Evolutionary conservation across 2,329 filamentous ascomycete species (phyloP).

Genomic region (Ceratocystis colombiana): DNA sequence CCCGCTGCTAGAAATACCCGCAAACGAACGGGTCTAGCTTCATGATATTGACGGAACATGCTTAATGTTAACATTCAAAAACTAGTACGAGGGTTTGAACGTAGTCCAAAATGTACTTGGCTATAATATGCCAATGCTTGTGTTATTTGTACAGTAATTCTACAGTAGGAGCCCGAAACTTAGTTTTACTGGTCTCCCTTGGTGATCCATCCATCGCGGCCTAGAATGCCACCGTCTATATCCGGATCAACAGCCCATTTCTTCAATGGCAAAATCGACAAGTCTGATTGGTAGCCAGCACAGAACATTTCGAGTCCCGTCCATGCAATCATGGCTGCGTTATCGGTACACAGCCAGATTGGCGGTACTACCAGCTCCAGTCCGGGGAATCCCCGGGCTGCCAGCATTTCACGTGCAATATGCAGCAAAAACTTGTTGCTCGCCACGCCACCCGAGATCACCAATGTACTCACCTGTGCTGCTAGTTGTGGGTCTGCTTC

Average conservation of each 20-base stretch:
- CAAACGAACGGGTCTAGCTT: slow-evolving; percentile 21
- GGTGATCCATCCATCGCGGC: slow-evolving; percentile 41
- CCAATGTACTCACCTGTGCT: slow-evolving; percentile 49
- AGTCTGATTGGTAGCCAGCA: slow-evolving; percentile 56
- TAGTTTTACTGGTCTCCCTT: not conserved
- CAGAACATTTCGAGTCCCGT: slow-evolving; percentile 85
- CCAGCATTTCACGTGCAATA: slow-evolving; percentile 49
- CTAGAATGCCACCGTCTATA: slow-evolving; percentile 56
- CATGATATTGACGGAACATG: slow-evolving; percentile 23
- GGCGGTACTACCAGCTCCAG: slow-evolving; percentile 66
- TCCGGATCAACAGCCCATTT: slow-evolving; percentile 65
- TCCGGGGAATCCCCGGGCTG: slow-evolving; percentile 53
- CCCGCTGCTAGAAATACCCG: slow-evolving; percentile 18
- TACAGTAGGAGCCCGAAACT: slow-evolving; percentile 24
- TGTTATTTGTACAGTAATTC: slow-evolving; percentile 25
- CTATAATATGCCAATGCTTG: not conserved
- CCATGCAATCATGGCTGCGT: slow-evolving; percentile 97
- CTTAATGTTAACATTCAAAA: slow-evolving; percentile 22
- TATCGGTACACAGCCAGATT: slow-evolving; percentile 72
- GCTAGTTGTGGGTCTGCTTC: slow-evolving; percentile 28
- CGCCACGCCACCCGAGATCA: slow-evolving; percentile 84
- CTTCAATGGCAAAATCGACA: slow-evolving; percentile 49
- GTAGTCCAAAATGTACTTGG: not conserved
- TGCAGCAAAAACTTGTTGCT: slow-evolving; percentile 69
- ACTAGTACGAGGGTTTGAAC: not conserved